Evolutionary conservation across 371 early-diverging fungal species (phyloP).

Genomic region (Synchytrium microbalum): DNA sequence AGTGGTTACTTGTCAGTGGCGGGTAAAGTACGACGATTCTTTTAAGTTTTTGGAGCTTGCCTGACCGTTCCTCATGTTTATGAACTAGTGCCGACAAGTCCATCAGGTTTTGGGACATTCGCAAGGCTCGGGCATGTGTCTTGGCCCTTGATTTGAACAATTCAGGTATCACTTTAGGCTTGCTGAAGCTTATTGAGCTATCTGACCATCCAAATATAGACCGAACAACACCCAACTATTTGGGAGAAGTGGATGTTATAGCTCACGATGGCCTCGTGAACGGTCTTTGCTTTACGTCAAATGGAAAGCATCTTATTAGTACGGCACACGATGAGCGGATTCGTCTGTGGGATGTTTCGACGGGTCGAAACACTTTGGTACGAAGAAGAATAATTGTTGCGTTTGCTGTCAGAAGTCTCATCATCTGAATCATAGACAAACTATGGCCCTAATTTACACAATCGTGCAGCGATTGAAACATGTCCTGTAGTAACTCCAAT

Average conservation of each 20-base stretch:
- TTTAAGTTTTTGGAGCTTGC: not conserved
- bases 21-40: constrained; percentile 41
- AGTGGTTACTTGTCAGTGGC: constrained; percentile 71
- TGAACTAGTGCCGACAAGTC: constrained; percentile 50
- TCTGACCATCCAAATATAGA: not conserved
- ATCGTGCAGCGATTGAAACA: constrained; percentile 35
- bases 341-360: constrained; percentile 72
- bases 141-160: constrained; percentile 55
- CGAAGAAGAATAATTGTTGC: not conserved
- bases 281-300: constrained; percentile 57
- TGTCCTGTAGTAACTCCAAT: constrained; percentile 40
- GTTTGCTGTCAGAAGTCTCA: not conserved
- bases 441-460: constrained; percentile 51
- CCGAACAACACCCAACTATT: constrained; percentile 14
- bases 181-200: constrained; percentile 2
- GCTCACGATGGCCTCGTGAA: constrained; percentile 70
- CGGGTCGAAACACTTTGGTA: constrained; percentile 55
- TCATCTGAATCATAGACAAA: constrained; percentile 30
- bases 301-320: constrained; percentile 53
- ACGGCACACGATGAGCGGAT: constrained; percentile 66
- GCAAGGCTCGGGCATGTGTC: constrained; percentile 56
- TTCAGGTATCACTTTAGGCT: constrained; percentile 12
- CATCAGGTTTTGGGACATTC: constrained; percentile 73
- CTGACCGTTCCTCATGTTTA: not conserved
- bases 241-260: not conserved